Percentiles rank a stretch among this genome's conserved stretches.
Conservation (phyloP, 192 early-diverging fungal genomes). For the Rhizophagus prolifer region DNA sequence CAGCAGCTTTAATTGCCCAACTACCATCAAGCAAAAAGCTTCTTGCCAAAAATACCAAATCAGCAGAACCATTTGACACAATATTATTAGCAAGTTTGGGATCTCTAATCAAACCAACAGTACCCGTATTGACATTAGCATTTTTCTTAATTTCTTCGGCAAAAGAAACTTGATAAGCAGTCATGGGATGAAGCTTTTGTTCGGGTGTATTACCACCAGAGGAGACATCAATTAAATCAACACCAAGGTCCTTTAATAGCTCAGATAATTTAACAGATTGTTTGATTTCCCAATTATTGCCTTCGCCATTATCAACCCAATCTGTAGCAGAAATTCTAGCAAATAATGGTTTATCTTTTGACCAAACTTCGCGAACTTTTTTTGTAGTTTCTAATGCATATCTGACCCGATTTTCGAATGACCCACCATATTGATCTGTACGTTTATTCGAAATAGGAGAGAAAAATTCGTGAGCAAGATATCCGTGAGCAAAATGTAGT, state of each 20-base stretch:
- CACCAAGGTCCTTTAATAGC: conserved; percentile 59
- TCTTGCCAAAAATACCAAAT: conserved; percentile 72
- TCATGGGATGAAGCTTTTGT: conserved; percentile 48
- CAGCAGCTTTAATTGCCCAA: conserved; percentile 66
- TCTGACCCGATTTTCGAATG: conserved; percentile 82
- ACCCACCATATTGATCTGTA: conserved; percentile 91
- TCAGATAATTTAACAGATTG: conserved; percentile 67
- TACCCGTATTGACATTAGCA: conserved; percentile 55
- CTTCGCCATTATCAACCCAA: conserved; percentile 52
- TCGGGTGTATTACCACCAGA: conserved; percentile 67
- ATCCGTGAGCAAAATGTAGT: conserved; percentile 90
- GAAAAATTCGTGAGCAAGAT: conserved; percentile 79
- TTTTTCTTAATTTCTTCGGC: conserved; percentile 59
- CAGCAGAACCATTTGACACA: conserved; percentile 61
- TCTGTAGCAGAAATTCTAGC: conserved; percentile 82
- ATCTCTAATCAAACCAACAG: conserved; percentile 73
- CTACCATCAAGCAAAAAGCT: conserved; percentile 68
- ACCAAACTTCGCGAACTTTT: conserved; percentile 71
- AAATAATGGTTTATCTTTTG: conserved; percentile 79
- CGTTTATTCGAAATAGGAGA: conserved; percentile 80
- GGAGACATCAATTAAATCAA: conserved; percentile 87
- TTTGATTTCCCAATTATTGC: conserved; percentile 63
- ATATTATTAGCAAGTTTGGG: conserved; percentile 69
- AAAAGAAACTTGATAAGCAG: conserved; percentile 72
- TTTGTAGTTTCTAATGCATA: conserved; percentile 70